Percentiles rank a stretch among this genome's conserved stretches.
Conservation (phyloP, 176 grass and related monocot species). For the Themeda triandra region DNA sequence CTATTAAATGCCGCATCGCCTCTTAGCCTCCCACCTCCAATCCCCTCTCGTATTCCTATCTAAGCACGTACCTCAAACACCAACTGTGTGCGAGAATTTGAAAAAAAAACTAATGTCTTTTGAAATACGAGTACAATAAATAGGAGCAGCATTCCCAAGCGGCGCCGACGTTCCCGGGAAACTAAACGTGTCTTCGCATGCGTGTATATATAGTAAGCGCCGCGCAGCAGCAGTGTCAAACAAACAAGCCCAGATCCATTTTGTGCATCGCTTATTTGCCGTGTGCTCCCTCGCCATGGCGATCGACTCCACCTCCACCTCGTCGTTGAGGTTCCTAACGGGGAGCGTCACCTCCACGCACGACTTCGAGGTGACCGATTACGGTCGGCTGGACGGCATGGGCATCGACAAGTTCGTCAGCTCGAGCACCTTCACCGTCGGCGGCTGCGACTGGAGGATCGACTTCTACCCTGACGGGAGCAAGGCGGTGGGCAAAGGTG, state of each 20-base stretch:
- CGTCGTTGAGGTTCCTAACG: neutral
- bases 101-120: too few relatives aligned
- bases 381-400: neutral
- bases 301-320: neutral
- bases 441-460: neutral
- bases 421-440: neutral
- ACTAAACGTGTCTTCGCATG: too few relatives aligned
- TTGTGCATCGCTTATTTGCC: neutral
- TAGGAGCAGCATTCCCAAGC: too few relatives aligned
- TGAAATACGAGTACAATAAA: too few relatives aligned
- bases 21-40: too few relatives aligned
- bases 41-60: too few relatives aligned
- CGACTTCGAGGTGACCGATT: neutral
- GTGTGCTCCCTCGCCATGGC: neutral
- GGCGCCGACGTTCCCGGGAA: too few relatives aligned
- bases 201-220: too few relatives aligned
- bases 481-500: rapidly evolving
- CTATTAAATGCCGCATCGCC: too few relatives aligned
- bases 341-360: neutral
- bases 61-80: too few relatives aligned
- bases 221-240: too few relatives aligned
- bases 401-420: neutral
- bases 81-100: too few relatives aligned
- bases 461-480: neutral
- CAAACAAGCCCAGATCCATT: neutral